Base-by-base conservation (phyloP, 805 yeast genomes). In the Starmerella etchellsii region DNA sequence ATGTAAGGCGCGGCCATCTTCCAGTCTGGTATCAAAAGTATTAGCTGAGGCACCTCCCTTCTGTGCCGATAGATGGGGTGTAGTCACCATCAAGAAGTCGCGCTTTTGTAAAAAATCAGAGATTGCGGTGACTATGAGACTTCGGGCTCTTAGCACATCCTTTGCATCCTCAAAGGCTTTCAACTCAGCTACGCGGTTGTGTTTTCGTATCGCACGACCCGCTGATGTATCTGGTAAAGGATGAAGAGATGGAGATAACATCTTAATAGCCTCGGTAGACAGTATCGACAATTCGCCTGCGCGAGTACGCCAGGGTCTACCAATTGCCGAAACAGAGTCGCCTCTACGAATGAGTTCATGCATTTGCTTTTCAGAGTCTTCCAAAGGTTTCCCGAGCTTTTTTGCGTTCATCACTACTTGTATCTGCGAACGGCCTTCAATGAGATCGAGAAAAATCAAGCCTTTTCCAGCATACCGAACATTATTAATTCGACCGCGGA, bases 41-140 rank as follows among this genome's bases (percentile, higher is more conserved):
- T 71, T 70, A 0, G 98, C 97, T 52, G 77, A 76, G 4, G 99
- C 98, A 2, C 98, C 98, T 15, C 84, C 81, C 0, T 85, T 73
- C 26, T 66, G 63, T 6, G 64, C 53, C 0, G 84, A 72, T 11
- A 91, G 59, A 1, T 85, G 71, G 0, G 99, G 99, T 0, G 99
- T 91, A 38, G 78, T 81, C 0, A 91, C 94, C 57, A 85, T 95
- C 2, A 81, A 46, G 49, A 85, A 91, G 14, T 38, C 47, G 7
- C 30, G 27, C 19, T 63, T 60, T 0, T 54, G 51, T 18, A 88
- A 67, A 51, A 73, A 85, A 1, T 54, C 47, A 19, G 95, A 62
- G 3, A 88, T 64, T 2, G 68, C 56, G 10, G 65, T 63, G 2
- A 78, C 65, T 1, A 85, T 62, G n/a, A 61, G 53, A 2, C 78